Evolutionary conservation across 495 filamentous ascomycete genomes (phyloP), one percentile per base, ranked within the genome.

Genomic region (Melanomma pulvis-pyrius): DNA sequence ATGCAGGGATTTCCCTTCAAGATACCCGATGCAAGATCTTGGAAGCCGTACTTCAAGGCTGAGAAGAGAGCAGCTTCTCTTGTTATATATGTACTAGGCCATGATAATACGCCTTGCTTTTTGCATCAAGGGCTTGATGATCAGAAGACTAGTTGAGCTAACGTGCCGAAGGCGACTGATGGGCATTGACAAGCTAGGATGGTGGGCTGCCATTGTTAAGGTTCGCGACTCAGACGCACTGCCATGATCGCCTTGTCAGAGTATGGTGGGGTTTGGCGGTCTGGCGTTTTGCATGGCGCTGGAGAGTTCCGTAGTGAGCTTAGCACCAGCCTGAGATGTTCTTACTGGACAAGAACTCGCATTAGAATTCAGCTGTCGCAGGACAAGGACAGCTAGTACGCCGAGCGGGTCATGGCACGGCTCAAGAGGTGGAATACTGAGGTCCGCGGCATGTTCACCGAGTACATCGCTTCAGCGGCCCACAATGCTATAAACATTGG

Each of bases 241-340:
- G 65, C 65, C 65, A 68, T 61, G 49, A 50, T 61, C 24, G 51
- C 26, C 56, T 58, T n/a, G 21, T 22, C 44, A 41, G 50, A 15
- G 7, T 21, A 21, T 12, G 60, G 50, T n/a, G 32, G 50, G 34
- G 47, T 63, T 24, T 21, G 48, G 59, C 47, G 50, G 60, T 30
- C 50, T 54, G 39, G 32, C n/a, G 39, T 4, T 24, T 11, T 12
- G 19, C 15, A n/a, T 47, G 32, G 46, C 15, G 46, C 25, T 46
- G 17, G 32, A 26, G 21, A 34, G 1, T 19, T 30, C 57, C 44
- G 24, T 8, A 55, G 19, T 21, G 26, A 21, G 51, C 7, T 26
- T 55, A 34, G 51, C n/a, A 36, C n/a, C 5, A 22, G 17, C 29
- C 8, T 55, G 51, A 34, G 17, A 34, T 21, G 25, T 21, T 55